A percentile compares a stretch with the other conserved stretches of the same genome.
phyloP scores from a whole-genome alignment of 192 early-diverging fungal genomes.

The Geranomyces variabilis region DNA sequence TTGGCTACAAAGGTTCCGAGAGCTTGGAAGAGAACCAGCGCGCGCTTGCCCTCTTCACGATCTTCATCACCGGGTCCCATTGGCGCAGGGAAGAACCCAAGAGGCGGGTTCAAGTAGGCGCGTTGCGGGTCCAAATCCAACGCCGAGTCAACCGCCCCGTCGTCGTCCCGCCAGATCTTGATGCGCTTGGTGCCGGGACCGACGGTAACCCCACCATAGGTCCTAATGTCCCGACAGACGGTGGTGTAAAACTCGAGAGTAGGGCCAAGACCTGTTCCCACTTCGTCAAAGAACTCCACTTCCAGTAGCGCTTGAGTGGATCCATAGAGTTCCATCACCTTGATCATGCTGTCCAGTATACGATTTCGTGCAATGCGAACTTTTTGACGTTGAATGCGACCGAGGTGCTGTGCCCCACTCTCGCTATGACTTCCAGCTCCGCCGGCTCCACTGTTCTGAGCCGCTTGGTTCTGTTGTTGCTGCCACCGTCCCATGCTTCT shows the following conservation, averaged over 20 bases:
- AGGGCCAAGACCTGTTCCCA: constrained; percentile 88
- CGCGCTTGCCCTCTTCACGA: constrained; percentile 47
- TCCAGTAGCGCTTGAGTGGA: constrained; percentile 73
- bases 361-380: constrained; percentile 78
- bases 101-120: constrained; percentile 35
- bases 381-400: constrained; percentile 82
- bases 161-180: constrained; percentile 74
- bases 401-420: constrained; percentile 43
- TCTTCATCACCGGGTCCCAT: constrained; percentile 17
- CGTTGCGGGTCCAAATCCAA: neutral
- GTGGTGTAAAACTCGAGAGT: constrained; percentile 90
- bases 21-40: constrained; percentile 66
- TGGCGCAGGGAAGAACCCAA: constrained; percentile 44
- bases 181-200: constrained; percentile 16
- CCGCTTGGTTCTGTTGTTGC: constrained; percentile 33
- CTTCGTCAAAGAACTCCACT: constrained; percentile 94
- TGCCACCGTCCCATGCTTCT: constrained; percentile 75
- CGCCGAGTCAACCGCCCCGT: constrained; percentile 6
- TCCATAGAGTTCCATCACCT: constrained; percentile 85
- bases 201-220: constrained; percentile 31
- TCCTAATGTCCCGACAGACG: constrained; percentile 71
- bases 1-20: constrained; percentile 89
- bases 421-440: neutral
- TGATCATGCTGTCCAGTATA: constrained; percentile 81
- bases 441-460: neutral